Evolutionary conservation across 805 yeast genomes (phyloP).

Genomic region (Millerozyma acaciae): DNA sequence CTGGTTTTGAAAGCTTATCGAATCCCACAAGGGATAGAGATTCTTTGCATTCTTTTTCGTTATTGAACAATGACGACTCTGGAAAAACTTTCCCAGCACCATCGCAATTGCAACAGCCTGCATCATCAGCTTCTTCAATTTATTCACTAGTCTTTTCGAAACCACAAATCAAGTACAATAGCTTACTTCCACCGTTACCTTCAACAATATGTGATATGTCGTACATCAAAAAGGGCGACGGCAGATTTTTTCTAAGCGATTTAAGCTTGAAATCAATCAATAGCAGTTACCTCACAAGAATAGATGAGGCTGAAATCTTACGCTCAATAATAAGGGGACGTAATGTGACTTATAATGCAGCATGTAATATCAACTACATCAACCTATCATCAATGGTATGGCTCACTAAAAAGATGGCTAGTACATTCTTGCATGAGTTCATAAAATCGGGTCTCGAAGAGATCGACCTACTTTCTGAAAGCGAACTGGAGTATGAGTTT

Average conservation of each 20-base stretch:
- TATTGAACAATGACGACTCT: not conserved
- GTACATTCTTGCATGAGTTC: slow-evolving; percentile 31
- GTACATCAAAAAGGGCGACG: slow-evolving; percentile 28
- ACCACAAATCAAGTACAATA: slow-evolving; percentile 33
- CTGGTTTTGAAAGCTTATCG: not conserved
- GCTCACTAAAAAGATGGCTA: slow-evolving; percentile 39
- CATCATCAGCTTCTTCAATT: slow-evolving; percentile 22
- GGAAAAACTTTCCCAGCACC: too few relatives aligned
- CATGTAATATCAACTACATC: slow-evolving; percentile 28
- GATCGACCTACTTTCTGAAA: too few relatives aligned
- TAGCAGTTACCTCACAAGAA: slow-evolving; percentile 22
- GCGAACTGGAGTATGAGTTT: too few relatives aligned
- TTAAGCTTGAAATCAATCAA: slow-evolving; percentile 38
- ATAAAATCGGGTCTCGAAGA: slow-evolving; percentile 10
- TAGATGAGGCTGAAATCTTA: slow-evolving; percentile 33
- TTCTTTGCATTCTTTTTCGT: not conserved
- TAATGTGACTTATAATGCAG: slow-evolving; percentile 11
- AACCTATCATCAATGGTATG: slow-evolving; percentile 46
- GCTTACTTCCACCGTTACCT: slow-evolving; percentile 36
- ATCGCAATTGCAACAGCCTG: slow-evolving; percentile 2
- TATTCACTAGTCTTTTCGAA: slow-evolving; percentile 23
- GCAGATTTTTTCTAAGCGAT: slow-evolving; percentile 36
- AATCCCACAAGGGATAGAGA: not conserved
- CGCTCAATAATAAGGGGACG: slow-evolving; percentile 24
- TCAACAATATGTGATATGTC: slow-evolving; percentile 23